phyloP scores from a whole-genome alignment of 2,329 filamentous ascomycete species.

The Diaporthe ilicicola region DNA sequence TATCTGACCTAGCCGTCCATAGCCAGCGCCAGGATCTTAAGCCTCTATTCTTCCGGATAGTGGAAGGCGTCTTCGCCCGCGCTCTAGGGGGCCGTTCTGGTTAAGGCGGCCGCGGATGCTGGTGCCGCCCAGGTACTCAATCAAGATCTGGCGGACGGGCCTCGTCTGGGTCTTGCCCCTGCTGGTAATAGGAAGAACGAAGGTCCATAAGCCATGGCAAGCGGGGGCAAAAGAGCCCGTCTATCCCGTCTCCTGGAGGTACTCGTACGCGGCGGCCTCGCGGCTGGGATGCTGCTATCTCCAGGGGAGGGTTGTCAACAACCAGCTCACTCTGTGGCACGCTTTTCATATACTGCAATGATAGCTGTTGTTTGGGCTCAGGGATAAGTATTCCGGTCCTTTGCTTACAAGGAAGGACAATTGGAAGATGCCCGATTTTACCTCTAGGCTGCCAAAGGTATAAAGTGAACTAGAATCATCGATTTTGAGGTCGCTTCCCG shows the following conservation, averaged over 20 bases:
- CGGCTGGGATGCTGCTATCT: background rate
- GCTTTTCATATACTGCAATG: too few relatives aligned
- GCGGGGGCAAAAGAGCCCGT: too few relatives aligned
- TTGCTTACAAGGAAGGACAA: too few relatives aligned
- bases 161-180: background rate
- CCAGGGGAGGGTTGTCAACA: background rate
- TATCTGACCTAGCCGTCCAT: constrained; percentile 5
- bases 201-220: background rate
- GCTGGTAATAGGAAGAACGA: background rate
- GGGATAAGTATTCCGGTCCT: too few relatives aligned
- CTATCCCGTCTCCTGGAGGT: too few relatives aligned
- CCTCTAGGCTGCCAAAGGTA: too few relatives aligned
- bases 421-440: too few relatives aligned
- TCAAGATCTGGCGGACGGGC: background rate
- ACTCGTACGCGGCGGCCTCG: too few relatives aligned
- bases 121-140: background rate
- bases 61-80: background rate
- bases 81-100: background rate
- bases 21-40: background rate
- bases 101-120: background rate
- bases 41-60: background rate
- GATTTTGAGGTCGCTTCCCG: too few relatives aligned
- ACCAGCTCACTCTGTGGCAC: background rate
- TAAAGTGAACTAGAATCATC: too few relatives aligned
- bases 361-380: too few relatives aligned